phyloP scores from a whole-genome alignment of 2,329 filamentous ascomycete genomes.

The Calonectria montana region DNA sequence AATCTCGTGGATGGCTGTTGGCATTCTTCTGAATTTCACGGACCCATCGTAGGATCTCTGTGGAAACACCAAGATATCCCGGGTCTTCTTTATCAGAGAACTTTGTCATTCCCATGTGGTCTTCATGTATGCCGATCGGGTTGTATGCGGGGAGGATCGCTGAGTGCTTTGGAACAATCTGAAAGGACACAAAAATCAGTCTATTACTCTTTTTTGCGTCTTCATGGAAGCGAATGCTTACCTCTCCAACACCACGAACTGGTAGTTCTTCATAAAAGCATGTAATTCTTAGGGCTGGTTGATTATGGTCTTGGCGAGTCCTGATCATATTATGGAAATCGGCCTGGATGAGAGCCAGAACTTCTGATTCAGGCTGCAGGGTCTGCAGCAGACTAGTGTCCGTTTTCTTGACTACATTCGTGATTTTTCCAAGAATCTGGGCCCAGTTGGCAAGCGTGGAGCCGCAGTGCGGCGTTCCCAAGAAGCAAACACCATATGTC shows the following conservation, averaged over 20 bases:
- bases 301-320: not conserved
- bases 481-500: not conserved
- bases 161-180: not conserved
- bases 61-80: not conserved
- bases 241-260: not conserved
- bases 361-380: not conserved
- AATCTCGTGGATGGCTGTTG: not conserved
- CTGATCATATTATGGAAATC: conserved; percentile 2
- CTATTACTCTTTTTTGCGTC: not conserved
- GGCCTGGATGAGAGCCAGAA: not conserved
- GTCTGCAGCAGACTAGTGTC: not conserved
- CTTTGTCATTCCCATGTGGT: conserved; percentile 1
- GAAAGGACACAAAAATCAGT: not conserved
- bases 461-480: not conserved
- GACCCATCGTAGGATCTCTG: not conserved
- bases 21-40: not conserved
- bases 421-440: not conserved
- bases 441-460: not conserved
- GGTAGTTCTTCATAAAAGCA: conserved; percentile 1
- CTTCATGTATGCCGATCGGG: not conserved
- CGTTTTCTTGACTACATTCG: not conserved
- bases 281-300: not conserved
- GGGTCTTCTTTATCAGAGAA: not conserved
- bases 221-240: accelerated
- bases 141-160: not conserved